phyloP scores from a whole-genome alignment of 1,284 basidiomycete genomes.

The Boletus sp. region DNA sequence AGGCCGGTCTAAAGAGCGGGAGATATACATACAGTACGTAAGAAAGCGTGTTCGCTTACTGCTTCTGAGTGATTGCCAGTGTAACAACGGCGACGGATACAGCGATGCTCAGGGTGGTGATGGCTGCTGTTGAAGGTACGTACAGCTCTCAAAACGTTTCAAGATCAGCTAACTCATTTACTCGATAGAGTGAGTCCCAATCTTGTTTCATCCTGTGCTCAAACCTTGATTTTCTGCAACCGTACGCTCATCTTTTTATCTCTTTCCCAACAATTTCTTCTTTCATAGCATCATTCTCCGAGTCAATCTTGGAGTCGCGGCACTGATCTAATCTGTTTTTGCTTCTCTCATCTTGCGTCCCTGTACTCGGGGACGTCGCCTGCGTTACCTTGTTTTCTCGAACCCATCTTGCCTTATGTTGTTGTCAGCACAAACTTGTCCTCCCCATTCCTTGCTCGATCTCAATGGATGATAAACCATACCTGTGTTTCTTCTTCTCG shows the following conservation, averaged over 20 bases:
- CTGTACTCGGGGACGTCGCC: slow-evolving; percentile 18
- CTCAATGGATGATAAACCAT: slow-evolving; percentile 19
- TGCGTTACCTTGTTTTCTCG: slow-evolving; percentile 15
- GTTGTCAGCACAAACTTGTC: slow-evolving; percentile 23
- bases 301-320: slow-evolving; percentile 53
- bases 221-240: slow-evolving; percentile 23
- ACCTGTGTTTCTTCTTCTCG: slow-evolving; percentile 12
- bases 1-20: slow-evolving; percentile 77
- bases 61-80: slow-evolving; percentile 38
- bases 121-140: slow-evolving; percentile 89
- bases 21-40: slow-evolving; percentile 87
- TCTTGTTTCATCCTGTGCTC: slow-evolving; percentile 30
- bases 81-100: slow-evolving; percentile 94
- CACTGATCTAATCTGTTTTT: slow-evolving; percentile 44
- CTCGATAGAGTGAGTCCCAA: slow-evolving; percentile 64
- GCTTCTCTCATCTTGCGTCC: slow-evolving; percentile 13
- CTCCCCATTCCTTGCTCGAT: slow-evolving; percentile 18
- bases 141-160: slow-evolving; percentile 18
- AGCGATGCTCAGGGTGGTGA: slow-evolving; percentile 85
- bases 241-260: slow-evolving; percentile 35
- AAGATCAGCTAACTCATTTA: slow-evolving; percentile 14
- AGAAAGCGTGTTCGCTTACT: neutral
- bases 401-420: slow-evolving; percentile 14
- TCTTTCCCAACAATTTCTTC: slow-evolving; percentile 13
- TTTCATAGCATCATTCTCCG: slow-evolving; percentile 54